phyloP scores from a whole-genome alignment of 108 stramenopile genomes.

The Cylindrotheca closterium region DNA sequence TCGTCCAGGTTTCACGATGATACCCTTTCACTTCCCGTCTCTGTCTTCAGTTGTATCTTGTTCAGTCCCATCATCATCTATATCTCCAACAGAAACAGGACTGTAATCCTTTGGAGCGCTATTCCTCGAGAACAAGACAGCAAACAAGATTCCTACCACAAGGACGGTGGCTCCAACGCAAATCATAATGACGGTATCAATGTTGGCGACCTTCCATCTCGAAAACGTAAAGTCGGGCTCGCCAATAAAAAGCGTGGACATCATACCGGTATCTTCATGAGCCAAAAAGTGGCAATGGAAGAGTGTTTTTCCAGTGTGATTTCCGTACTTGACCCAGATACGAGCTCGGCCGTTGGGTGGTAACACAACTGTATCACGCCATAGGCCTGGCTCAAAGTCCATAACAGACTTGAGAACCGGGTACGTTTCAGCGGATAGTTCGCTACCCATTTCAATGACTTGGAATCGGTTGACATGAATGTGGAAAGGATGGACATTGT shows the following conservation, averaged over 20 bases:
- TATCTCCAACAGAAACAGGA: too few relatives aligned
- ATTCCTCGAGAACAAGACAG: too few relatives aligned
- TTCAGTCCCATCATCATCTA: too few relatives aligned
- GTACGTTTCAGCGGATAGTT: slow-evolving; percentile 35
- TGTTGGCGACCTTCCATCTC: slow-evolving; percentile 1
- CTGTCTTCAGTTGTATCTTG: too few relatives aligned
- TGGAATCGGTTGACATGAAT: slow-evolving; percentile 60
- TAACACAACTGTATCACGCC: slow-evolving; percentile 49
- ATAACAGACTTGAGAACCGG: slow-evolving; percentile 31
- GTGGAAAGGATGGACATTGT: slow-evolving; percentile 57
- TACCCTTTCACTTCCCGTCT: too few relatives aligned
- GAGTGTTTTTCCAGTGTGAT: slow-evolving; percentile 53
- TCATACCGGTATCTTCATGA: slow-evolving; percentile 65
- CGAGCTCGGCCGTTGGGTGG: slow-evolving; percentile 46
- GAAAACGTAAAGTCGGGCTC: slow-evolving; percentile 12
- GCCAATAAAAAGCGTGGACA: slow-evolving; percentile 46
- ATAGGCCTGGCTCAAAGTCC: slow-evolving; percentile 25
- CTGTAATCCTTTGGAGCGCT: too few relatives aligned
- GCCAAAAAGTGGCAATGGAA: slow-evolving; percentile 60
- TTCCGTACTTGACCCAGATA: slow-evolving; percentile 43
- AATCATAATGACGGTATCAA: background rate
- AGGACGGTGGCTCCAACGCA: background rate
- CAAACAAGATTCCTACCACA: too few relatives aligned
- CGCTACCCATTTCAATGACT: slow-evolving; percentile 48
- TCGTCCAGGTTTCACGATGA: too few relatives aligned